Evolutionary conservation across 1,284 basidiomycete species (phyloP), one percentile per base, ranked within the genome.

Genomic region (Ceratobasidium sp.): DNA sequence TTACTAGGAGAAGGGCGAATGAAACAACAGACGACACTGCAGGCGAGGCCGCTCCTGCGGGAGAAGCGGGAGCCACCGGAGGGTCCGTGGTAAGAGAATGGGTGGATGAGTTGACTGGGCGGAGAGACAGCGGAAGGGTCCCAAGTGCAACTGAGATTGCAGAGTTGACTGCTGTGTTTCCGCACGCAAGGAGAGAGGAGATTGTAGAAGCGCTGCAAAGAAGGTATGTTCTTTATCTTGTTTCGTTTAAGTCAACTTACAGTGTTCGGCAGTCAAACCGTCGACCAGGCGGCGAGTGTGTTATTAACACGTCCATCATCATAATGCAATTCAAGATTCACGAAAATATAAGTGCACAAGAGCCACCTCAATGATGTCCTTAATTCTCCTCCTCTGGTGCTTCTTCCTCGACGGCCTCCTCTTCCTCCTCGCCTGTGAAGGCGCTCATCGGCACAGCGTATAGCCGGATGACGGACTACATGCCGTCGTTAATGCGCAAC

Each of bases 381-480:
- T 56, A 75, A 34, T 65, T 62, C 31, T 75, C 79, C n/a, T 77
- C 79, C 46, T 73, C 77, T 22, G 46, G 61, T 16, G 43, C 77
- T 14, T 75, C 76, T 46, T 77, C 81, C 66, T 87, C 85, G 6
- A 80, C 80, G n/a, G 86, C 86, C 58, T 88, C 84, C 13, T 84
- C 87, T 13, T 88, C 88, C 9, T 89, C 88, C 74, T 88, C 88
- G 9, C 81, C 89, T 2, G 88, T 89, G 81, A 98, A 98, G 43
- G 96, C 91, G 76, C 90, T 89, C 80, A 90, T 84, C 11, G 97
- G 98, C 7, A 99, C 95, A 74, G 92, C 86, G 85, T 98, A 99
- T 64, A 99, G 84, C 75, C 96, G 92, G 81, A 99, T 91, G 79
- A 97, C 91, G 74, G 96, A 93, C 95, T 98, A 76, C 58, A 77